phyloP scores from a whole-genome alignment of 257 asterid genomes.

The Solanum pennellii region DNA sequence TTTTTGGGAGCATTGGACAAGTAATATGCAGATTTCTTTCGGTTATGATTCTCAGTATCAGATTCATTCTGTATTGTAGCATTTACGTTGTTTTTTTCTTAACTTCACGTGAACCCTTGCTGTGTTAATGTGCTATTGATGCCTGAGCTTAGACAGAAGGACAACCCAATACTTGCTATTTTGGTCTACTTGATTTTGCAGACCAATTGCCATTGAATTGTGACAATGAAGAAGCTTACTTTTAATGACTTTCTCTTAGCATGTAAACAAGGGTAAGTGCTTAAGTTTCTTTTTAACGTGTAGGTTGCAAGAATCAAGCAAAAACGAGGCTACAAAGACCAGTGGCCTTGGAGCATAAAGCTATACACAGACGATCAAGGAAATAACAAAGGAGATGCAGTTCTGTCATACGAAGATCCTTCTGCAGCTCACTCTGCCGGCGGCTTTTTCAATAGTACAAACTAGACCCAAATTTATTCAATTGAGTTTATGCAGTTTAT shows the following conservation, averaged over 20 bases:
- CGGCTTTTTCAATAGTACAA: slow-evolving; percentile 81
- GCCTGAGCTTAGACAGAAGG: neutral
- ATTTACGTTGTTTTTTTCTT: neutral
- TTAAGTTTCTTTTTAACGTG: neutral
- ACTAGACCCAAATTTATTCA: neutral
- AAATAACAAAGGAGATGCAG: slow-evolving; percentile 95
- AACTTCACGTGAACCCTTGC: neutral
- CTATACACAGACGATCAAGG: slow-evolving; percentile 91
- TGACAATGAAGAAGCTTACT: neutral
- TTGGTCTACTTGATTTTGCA: neutral
- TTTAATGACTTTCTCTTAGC: neutral
- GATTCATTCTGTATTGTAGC: neutral
- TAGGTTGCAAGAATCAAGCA: slow-evolving; percentile 99
- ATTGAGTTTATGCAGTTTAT: neutral
- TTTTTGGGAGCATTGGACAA: slow-evolving; percentile 99
- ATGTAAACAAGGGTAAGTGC: neutral
- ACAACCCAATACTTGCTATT: neutral
- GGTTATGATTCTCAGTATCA: slow-evolving; percentile 4
- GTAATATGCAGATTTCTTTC: slow-evolving; percentile 48
- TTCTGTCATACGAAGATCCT: slow-evolving; percentile 94
- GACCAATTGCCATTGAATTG: neutral
- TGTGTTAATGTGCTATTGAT: neutral
- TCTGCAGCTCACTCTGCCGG: slow-evolving; percentile 99
- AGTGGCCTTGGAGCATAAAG: slow-evolving; percentile 99
- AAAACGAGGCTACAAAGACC: slow-evolving; percentile 97